Evolutionary conservation across 179 eudicot species (phyloP), one percentile per base, ranked within the genome.

Genomic region (Gypsophila paniculata): DNA sequence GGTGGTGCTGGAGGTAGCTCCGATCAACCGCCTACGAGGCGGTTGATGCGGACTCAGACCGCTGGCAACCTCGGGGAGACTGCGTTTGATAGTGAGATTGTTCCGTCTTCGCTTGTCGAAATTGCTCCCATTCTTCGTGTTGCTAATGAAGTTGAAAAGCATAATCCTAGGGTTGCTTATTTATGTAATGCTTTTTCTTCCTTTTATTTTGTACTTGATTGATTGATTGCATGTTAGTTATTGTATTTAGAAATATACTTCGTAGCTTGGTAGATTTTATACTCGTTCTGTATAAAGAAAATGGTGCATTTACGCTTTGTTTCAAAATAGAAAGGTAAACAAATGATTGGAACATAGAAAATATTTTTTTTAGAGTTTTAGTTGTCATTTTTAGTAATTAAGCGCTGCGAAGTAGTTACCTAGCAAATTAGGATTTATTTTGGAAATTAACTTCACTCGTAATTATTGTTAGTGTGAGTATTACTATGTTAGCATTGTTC

Each of bases 51-150:
- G 73, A 93, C 99, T 10, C 99, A 92, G 81, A 95, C 99, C 6
- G 93, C 89, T 4, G 98, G 96, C 39, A 90, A 86, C 69, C 86
- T 93, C 0, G 98, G 98, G 5, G 96, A 91, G 70, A 87, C 96
- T 10, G 85, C 87, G 5, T 92, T 95, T 66, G 98, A 95, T 74
- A 95, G 99, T 89, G 99, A 95, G 82, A 85, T 95, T 38, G 99
- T 95, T 75, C 99, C 98, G 54, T 95, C 98, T n/a, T 93, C 99
- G 7, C 83, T 95, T 25, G 91, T 83, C 29, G 93, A 95, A 78
- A 93, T 95, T 61, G 99, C 99, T 66, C 98, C 99, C 0, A 95
- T 95, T 79, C 96, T 95, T 65, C 97, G 98, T 77, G 99, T 93
- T 66, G 99, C 99, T 62, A 90, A 95, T 79, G 99, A 95, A 85